Conservation (phyloP, 345 rosid species). For the Noccaea bulbosa region DNA sequence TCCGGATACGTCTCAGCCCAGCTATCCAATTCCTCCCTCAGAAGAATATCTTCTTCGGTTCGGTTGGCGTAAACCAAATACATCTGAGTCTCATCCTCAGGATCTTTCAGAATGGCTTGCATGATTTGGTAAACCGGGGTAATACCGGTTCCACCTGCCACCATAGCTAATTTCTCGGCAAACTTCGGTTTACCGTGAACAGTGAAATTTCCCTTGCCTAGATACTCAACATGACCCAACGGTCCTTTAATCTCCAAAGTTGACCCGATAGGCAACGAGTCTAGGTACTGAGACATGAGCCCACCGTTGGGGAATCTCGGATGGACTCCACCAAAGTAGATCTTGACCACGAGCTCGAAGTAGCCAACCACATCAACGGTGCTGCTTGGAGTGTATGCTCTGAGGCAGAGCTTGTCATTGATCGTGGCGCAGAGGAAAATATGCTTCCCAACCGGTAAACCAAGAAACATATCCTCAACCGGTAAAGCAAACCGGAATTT, state of each 20-base stretch:
- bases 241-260: conserved; percentile 83
- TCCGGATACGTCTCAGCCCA: conserved; percentile 62
- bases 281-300: conserved; percentile 76
- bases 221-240: conserved; percentile 77
- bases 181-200: conserved; percentile 74
- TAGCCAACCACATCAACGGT: conserved; percentile 69
- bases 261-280: conserved; percentile 66
- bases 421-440: conserved; percentile 68
- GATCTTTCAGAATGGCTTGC: conserved; percentile 74
- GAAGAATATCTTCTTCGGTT: conserved; percentile 75
- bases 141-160: conserved; percentile 93
- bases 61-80: conserved; percentile 79
- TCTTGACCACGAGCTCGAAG: conserved; percentile 80
- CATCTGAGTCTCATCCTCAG: conserved; percentile 79
- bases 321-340: conserved; percentile 71
- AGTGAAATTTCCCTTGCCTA: conserved; percentile 63
- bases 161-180: conserved; percentile 75
- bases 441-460: conserved; percentile 89
- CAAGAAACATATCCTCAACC: conserved; percentile 64
- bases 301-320: conserved; percentile 89
- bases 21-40: conserved; percentile 71
- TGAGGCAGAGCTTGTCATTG: conserved; percentile 71
- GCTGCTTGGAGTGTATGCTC: conserved; percentile 89
- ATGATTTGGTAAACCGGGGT: conserved; percentile 85
- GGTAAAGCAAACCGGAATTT: conserved; percentile 76